These are phyloP conservation scores for Myriangium duriaei DNA, from an alignment of 2,329 filamentous ascomycete genomes.

Conservation along the genomic window DNA sequence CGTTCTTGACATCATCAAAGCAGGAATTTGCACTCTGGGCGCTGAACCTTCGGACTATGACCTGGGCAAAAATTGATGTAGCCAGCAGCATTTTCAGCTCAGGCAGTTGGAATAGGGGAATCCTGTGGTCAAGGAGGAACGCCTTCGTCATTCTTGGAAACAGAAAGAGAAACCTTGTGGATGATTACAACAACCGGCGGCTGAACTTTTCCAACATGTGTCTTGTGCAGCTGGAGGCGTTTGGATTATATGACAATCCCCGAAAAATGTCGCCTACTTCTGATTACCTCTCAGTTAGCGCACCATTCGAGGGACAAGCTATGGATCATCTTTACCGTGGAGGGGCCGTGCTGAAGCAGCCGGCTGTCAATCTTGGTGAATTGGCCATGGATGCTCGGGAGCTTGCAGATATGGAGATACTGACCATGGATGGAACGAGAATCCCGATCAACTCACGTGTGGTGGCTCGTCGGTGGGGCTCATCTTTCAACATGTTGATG, in stretches of 20 bases:
- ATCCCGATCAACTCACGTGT: slow-evolving; percentile 90
- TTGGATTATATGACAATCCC: slow-evolving; percentile 94
- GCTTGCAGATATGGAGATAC: slow-evolving; percentile 89
- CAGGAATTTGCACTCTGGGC: slow-evolving; percentile 98
- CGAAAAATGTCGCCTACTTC: slow-evolving; percentile 66
- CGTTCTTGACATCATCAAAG: slow-evolving; percentile 93
- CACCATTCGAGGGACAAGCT: slow-evolving; percentile 29
- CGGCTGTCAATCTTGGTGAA: slow-evolving; percentile 75
- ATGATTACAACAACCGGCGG: slow-evolving; percentile 94
- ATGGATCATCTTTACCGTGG: slow-evolving; percentile 51
- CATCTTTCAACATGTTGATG: slow-evolving; percentile 86
- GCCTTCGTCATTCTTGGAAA: slow-evolving; percentile 93
- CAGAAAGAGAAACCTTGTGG: slow-evolving; percentile 81
- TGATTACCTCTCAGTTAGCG: slow-evolving; percentile 73
- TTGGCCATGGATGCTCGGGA: slow-evolving; percentile 70
- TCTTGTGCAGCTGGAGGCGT: slow-evolving; percentile 92
- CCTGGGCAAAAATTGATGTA: slow-evolving; percentile 92
- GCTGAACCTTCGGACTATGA: slow-evolving; percentile 72
- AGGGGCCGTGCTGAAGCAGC: slow-evolving; percentile 61
- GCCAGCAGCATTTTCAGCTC: slow-evolving; percentile 90
- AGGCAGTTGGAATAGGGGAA: slow-evolving; percentile 92
- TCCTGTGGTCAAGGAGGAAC: slow-evolving; percentile 86
- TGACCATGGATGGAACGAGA: slow-evolving; percentile 80
- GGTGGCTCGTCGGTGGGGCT: slow-evolving; percentile 79
- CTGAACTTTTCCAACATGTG: slow-evolving; percentile 97